phyloP scores from a whole-genome alignment of 768 basidiomycete genomes.

The Strobilomyces echinocephalus region DNA sequence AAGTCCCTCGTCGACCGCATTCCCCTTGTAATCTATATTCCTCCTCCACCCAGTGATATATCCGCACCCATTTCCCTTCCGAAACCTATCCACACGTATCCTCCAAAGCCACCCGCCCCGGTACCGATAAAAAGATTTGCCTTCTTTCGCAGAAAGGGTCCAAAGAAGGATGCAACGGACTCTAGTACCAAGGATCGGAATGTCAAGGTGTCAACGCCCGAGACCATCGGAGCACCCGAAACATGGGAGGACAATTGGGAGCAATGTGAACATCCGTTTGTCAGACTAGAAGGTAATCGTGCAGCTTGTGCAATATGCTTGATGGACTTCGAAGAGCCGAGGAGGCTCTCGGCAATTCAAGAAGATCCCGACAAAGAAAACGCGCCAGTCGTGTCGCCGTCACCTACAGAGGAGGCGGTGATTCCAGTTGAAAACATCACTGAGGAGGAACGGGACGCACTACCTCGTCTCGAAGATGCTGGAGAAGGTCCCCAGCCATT shows the following conservation, averaged over 20 bases:
- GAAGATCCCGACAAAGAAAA: slow-evolving; percentile 29
- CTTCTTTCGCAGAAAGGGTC: slow-evolving; percentile 40
- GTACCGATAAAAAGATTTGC: slow-evolving; percentile 44
- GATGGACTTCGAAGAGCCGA: slow-evolving; percentile 79
- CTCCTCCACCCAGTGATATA: slow-evolving; percentile 58
- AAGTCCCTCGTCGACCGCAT: slow-evolving; percentile 71
- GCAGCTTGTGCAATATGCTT: slow-evolving; percentile 83
- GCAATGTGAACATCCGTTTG: slow-evolving; percentile 71
- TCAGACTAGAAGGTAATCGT: slow-evolving; percentile 75
- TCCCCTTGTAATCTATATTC: slow-evolving; percentile 82
- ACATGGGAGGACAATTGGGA: slow-evolving; percentile 82
- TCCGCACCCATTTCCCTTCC: slow-evolving; percentile 40
- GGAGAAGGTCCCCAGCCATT: slow-evolving; percentile 75
- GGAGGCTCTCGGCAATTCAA: slow-evolving; percentile 25
- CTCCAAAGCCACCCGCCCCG: slow-evolving; percentile 44
- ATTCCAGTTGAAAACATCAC: slow-evolving; percentile 34
- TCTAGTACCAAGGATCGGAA: slow-evolving; percentile 16
- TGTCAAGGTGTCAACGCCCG: slow-evolving; percentile 5
- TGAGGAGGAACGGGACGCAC: slow-evolving; percentile 38
- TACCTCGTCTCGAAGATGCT: slow-evolving; percentile 60
- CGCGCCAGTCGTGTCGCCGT: slow-evolving; percentile 4
- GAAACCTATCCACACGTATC: slow-evolving; percentile 52
- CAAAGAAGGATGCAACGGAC: slow-evolving; percentile 20
- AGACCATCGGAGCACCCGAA: slow-evolving; percentile 31
- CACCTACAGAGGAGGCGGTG: slow-evolving; percentile 21